phyloP scores from a whole-genome alignment of 768 basidiomycete genomes.

The Termitomyces sp. region DNA sequence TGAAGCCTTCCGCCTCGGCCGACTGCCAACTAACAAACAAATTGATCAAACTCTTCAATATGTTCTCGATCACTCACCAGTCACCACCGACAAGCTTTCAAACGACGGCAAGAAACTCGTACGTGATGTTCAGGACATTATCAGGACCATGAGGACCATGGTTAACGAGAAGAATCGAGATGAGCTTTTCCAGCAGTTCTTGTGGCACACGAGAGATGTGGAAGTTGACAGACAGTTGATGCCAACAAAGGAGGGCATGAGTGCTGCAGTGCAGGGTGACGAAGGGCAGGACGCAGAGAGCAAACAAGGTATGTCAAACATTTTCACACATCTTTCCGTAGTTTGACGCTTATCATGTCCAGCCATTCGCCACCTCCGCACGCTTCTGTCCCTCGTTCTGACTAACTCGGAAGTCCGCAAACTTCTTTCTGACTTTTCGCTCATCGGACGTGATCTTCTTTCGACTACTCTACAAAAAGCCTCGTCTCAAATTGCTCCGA shows the following conservation, averaged over 20 bases:
- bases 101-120: slow-evolving; percentile 75
- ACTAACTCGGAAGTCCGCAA: slow-evolving; percentile 95
- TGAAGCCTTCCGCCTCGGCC: slow-evolving; percentile 75
- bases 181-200: slow-evolving; percentile 88
- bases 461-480: slow-evolving; percentile 70
- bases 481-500: slow-evolving; percentile 66
- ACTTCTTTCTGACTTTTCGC: slow-evolving; percentile 72
- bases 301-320: slow-evolving; percentile 47
- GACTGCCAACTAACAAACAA: slow-evolving; percentile 77
- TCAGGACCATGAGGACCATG: slow-evolving; percentile 68
- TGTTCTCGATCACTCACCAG: slow-evolving; percentile 53
- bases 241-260: not conserved
- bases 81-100: slow-evolving; percentile 66
- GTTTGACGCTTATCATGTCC: not conserved
- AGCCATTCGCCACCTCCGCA: slow-evolving; percentile 87
- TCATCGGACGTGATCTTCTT: slow-evolving; percentile 82
- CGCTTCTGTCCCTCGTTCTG: slow-evolving; percentile 78
- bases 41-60: slow-evolving; percentile 73
- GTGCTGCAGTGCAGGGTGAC: slow-evolving; percentile 19
- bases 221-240: slow-evolving; percentile 19
- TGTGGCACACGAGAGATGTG: slow-evolving; percentile 73
- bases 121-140: slow-evolving; percentile 73
- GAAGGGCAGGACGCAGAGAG: slow-evolving; percentile 56
- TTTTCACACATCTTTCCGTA: not conserved
- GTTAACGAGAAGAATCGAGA: slow-evolving; percentile 86